A percentile compares a stretch with the other conserved stretches of the same genome.
These are phyloP conservation scores for Chimonanthus praecox DNA, from an alignment of 164 flowering plant species.

Conservation along the genomic window DNA sequence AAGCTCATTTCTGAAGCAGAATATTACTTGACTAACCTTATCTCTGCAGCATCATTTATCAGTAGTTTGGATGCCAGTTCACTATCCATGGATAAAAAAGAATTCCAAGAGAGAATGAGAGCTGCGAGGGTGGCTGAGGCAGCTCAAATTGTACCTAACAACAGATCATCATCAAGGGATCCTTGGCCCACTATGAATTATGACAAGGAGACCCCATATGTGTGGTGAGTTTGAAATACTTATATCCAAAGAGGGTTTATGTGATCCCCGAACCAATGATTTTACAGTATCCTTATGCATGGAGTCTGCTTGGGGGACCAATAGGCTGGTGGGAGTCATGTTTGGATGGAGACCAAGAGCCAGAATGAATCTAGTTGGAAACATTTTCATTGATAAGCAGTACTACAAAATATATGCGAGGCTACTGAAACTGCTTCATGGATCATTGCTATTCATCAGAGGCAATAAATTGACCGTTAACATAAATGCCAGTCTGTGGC, in stretches of 20 bases:
- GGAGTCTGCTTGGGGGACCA: not conserved
- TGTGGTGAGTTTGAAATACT: slow-evolving; percentile 1
- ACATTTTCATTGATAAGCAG: not conserved
- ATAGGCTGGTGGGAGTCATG: not conserved
- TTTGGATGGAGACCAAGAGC: not conserved
- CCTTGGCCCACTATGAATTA: not conserved
- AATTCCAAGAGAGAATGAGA: slow-evolving; percentile 41
- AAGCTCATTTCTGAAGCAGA: slow-evolving; percentile 43
- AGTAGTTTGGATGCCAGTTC: slow-evolving; percentile 35
- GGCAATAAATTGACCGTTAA: too few relatives aligned
- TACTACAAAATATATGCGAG: not conserved
- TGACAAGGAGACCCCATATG: not conserved
- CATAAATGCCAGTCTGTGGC: too few relatives aligned
- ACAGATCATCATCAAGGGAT: not conserved
- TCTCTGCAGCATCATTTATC: slow-evolving; percentile 46
- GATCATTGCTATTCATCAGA: not conserved
- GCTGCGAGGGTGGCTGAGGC: slow-evolving; percentile 23
- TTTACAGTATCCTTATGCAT: not conserved
- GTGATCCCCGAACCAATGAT: not conserved
- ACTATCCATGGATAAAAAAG: slow-evolving; percentile 42
- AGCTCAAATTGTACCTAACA: not conserved
- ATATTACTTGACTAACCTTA: slow-evolving; percentile 44
- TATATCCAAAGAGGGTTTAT: not conserved
- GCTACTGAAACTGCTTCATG: not conserved
- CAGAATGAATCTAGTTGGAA: not conserved